Base-by-base conservation (phyloP, 1,139 yeast genomes). In the Oligophagozyma castellii region DNA sequence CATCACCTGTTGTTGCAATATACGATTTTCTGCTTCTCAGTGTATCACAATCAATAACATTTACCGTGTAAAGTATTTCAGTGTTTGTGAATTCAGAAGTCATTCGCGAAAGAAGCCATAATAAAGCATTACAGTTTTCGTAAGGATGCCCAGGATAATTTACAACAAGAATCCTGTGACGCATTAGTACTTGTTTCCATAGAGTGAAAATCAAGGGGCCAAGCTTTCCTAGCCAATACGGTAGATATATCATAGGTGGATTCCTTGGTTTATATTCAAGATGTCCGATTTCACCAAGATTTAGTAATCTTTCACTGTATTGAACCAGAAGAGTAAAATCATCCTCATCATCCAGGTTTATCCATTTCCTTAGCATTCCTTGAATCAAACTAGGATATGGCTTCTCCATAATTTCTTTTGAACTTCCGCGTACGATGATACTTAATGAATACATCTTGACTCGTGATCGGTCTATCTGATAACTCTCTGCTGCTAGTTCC, bases 131-230 rank as follows among this genome's bases (percentile, higher is more conserved):
- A 36, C 62, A 55, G 15, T 53, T 48, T 29, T 64, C 64, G 18
- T 70, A 44, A 18, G 53, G 33, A 14, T 48, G 46, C 22, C 56
- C 51, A 24, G 46, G 43, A 4, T 56, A 56, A 40, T 69, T 68
- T 39, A 77, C 64, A 4, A 83, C 51, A 7, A 83, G 37, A 6
- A 83, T 61, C 23, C 73, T 61, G 36, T 73, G 67, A 13, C 92
- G 59, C 18, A 78, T 48, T 20, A 84, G 51, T 4, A 76, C 67
- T 21, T 73, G 63, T 48, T 77, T 79, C 74, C 80, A 81, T 4
- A 79, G 51, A 15, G 68, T 68, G 44, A 78, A 80, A 2, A 78
- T 59, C 27, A 78, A 55, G 0, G 95, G 93, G 0, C 95, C 95
- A 33, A 78, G 57, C 5, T 54, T 48, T 23, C 39, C 33, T 5